These are phyloP conservation scores for Chernovozyma sophiae-reginae DNA, from an alignment of 1,139 yeast species.

Conservation along the genomic window DNA sequence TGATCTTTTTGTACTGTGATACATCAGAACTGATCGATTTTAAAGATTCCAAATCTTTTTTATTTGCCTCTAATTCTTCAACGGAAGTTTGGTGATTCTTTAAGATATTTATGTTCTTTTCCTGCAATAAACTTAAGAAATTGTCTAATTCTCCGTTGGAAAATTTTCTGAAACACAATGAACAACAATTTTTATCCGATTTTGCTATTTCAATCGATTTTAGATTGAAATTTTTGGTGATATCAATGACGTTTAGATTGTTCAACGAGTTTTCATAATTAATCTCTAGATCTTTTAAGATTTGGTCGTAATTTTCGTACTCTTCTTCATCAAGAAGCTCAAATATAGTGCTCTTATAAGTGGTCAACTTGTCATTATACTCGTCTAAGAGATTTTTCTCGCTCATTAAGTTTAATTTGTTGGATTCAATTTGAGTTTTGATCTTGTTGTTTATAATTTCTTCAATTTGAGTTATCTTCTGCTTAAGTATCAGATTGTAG, in stretches of 20 bases:
- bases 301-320: slow-evolving; percentile 46
- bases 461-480: neutral
- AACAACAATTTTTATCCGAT: slow-evolving; percentile 46
- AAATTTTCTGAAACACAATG: slow-evolving; percentile 63
- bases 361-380: neutral
- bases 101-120: slow-evolving; percentile 30
- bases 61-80: slow-evolving; percentile 28
- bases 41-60: slow-evolving; percentile 24
- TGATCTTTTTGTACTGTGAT: slow-evolving; percentile 21
- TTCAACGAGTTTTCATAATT: slow-evolving; percentile 58
- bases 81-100: slow-evolving; percentile 31
- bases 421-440: neutral
- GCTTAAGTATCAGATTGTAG: neutral
- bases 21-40: slow-evolving; percentile 28
- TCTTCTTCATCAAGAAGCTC: slow-evolving; percentile 38
- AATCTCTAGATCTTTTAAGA: slow-evolving; percentile 54
- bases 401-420: no score
- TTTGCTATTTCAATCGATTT: slow-evolving; percentile 63
- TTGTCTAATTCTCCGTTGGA: slow-evolving; percentile 26
- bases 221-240: slow-evolving; percentile 60
- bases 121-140: slow-evolving; percentile 31
- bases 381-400: neutral
- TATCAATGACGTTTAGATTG: slow-evolving; percentile 60
- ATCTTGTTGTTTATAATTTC: neutral
- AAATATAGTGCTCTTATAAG: slow-evolving; percentile 13